phyloP scores from a whole-genome alignment of 2,329 filamentous ascomycete genomes.

The Orbilia brochopaga region DNA sequence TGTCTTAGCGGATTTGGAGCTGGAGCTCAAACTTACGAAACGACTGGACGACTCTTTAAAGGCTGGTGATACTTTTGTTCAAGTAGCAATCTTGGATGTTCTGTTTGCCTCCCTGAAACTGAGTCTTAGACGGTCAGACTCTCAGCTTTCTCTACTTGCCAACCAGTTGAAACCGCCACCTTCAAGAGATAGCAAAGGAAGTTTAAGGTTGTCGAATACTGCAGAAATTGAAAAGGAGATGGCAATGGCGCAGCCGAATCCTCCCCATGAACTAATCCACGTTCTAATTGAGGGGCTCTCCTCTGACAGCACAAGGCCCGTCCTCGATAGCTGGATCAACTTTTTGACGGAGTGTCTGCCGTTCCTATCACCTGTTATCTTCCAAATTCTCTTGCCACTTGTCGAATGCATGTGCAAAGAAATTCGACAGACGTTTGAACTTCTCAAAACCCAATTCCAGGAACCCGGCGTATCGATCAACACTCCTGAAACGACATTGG shows the following conservation, averaged over 20 bases:
- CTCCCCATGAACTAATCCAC: slow-evolving; percentile 75
- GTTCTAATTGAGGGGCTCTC: slow-evolving; percentile 83
- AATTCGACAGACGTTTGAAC: slow-evolving; percentile 73
- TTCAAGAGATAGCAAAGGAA: slow-evolving; percentile 45
- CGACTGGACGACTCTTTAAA: slow-evolving; percentile 68
- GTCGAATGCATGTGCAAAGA: slow-evolving; percentile 87
- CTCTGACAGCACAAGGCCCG: slow-evolving; percentile 72
- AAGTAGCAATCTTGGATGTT: slow-evolving; percentile 79
- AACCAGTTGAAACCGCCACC: slow-evolving; percentile 54
- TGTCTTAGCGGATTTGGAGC: slow-evolving; percentile 67
- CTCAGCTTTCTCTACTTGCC: slow-evolving; percentile 55
- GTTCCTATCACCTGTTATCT: slow-evolving; percentile 81
- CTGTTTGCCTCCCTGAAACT: slow-evolving; percentile 76
- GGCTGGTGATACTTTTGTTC: slow-evolving; percentile 70
- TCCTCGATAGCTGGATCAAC: slow-evolving; percentile 88
- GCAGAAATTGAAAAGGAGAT: slow-evolving; percentile 57
- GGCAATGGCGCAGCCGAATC: slow-evolving; percentile 62
- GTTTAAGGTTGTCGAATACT: slow-evolving; percentile 25
- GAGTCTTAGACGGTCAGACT: slow-evolving; percentile 58
- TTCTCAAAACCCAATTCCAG: slow-evolving; percentile 71
- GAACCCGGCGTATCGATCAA: slow-evolving; percentile 58
- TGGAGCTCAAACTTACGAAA: slow-evolving; percentile 74
- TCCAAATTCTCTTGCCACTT: slow-evolving; percentile 86
- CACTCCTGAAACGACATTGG: slow-evolving; percentile 73
- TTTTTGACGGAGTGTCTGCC: slow-evolving; percentile 84